Evolutionary conservation across 2,329 filamentous ascomycete species (phyloP).

Genomic region (Zasmidium cellare): DNA sequence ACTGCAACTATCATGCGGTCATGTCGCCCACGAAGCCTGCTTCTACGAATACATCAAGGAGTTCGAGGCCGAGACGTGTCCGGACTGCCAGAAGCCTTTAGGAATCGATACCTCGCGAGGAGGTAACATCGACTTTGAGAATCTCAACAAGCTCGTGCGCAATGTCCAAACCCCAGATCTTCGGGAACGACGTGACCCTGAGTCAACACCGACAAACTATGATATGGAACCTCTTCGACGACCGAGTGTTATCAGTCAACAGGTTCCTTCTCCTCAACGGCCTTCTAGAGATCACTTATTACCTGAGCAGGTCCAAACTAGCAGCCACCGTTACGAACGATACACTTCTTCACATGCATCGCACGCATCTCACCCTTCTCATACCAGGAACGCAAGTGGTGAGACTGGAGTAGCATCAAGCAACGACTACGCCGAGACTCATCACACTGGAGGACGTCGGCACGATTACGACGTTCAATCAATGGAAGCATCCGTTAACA

Average conservation of each 20-base stretch:
- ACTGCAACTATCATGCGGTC: slow-evolving; percentile 92
- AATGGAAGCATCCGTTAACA: slow-evolving; percentile 83
- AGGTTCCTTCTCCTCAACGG: slow-evolving; percentile 12
- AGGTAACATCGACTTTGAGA: slow-evolving; percentile 79
- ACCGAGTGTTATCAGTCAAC: slow-evolving; percentile 14
- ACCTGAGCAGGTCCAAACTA: slow-evolving; percentile 22
- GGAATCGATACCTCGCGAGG: slow-evolving; percentile 90
- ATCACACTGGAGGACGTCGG: slow-evolving; percentile 66
- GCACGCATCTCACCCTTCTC: slow-evolving; percentile 49
- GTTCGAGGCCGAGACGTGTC: slow-evolving; percentile 90
- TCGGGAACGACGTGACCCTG: slow-evolving; percentile 43
- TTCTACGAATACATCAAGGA: slow-evolving; percentile 99
- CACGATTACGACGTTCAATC: slow-evolving; percentile 96
- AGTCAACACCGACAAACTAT: slow-evolving; percentile 65
- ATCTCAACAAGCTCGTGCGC: slow-evolving; percentile 89
- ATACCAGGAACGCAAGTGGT: slow-evolving; percentile 73
- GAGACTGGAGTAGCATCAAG: slow-evolving; percentile 73
- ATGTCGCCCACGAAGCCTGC: slow-evolving; percentile 96
- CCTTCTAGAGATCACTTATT: slow-evolving; percentile 27
- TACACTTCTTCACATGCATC: slow-evolving; percentile 28
- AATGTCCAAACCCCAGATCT: slow-evolving; percentile 61
- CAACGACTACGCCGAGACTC: slow-evolving; percentile 75
- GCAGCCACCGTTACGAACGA: slow-evolving; percentile 22
- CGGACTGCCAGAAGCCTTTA: slow-evolving; percentile 86
- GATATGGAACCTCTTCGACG: slow-evolving; percentile 43